Evolutionary conservation across 306 rosid genomes (phyloP), one percentile per base, ranked within the genome.

Genomic region (Canavalia gladiata): DNA sequence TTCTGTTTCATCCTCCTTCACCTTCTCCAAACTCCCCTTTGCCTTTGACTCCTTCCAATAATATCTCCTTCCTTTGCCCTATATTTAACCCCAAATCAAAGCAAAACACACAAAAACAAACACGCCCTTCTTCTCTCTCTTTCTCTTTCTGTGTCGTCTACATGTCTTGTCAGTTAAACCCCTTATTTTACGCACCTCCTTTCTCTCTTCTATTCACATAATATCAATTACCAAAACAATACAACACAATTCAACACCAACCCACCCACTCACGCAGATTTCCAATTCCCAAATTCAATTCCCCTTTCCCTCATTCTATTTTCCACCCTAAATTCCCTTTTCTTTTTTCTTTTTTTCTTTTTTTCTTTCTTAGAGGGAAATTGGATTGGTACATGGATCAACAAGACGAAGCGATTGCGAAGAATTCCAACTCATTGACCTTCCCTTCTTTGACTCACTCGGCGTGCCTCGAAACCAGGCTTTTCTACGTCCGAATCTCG

Each of bases 401-500:
- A 43, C 83, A 50, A 8, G 91, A 84, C 3, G 84, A 86, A 45
- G 82, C 82, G 68, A 83, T 83, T 12, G 49, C 90, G 18, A 90
- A 87, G 4, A 41, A 80, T 6, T 42, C 74, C 3, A 78, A 84
- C 33, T 84, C 93, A 25, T 79, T 76, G 0, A 81, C 12, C 25
- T 77, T 89, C 47, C 71, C 83, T 12, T 84, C 93, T 4, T 55
- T 86, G 4, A 73, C 72, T 52, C 92, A 87, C 69, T 83, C 90
- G 0, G 86, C 92, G 0, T 86, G 95, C 86, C 87, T 94, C 5
- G 95, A 87, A 72, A 83, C 82, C 51, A 81, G 94, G 7, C 84
- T 94, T 29, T 94, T 94, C 77, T 94, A 92, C 49, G 97, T 94
- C 56, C 88, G 94, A 43, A 80, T 94, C 41, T 84, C 90, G 0